Conservation (phyloP, 108 stramenopile genomes). For the Thalassiosira profunda region DNA sequence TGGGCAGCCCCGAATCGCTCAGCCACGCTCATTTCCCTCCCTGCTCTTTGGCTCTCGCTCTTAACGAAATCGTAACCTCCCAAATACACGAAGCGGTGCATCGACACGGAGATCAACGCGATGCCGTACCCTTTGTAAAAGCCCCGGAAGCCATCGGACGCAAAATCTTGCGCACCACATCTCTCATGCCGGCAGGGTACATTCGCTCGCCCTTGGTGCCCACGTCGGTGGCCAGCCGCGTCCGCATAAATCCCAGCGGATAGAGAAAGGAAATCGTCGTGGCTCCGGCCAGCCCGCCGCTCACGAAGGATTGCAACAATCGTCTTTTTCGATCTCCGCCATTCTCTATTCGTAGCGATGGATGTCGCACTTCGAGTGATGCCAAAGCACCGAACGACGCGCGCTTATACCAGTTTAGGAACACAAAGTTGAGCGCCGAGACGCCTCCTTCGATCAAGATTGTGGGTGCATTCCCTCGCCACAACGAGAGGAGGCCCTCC, state of each 20-base stretch:
- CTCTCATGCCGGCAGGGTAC: not conserved
- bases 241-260: slow-evolving; percentile 15
- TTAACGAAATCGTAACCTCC: slow-evolving; percentile 12
- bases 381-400: not conserved
- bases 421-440: slow-evolving; percentile 13
- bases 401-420: not conserved
- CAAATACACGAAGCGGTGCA: slow-evolving; percentile 9
- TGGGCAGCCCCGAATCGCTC: slow-evolving; percentile 7
- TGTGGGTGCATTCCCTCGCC: slow-evolving; percentile 8
- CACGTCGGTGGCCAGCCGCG: slow-evolving; percentile 1
- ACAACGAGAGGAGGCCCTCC: slow-evolving; percentile 5
- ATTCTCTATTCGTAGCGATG: slow-evolving; percentile 4
- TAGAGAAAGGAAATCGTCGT: slow-evolving; percentile 12
- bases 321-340: slow-evolving; percentile 1
- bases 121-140: slow-evolving; percentile 15
- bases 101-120: slow-evolving; percentile 5
- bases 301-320: slow-evolving; percentile 11
- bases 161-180: not conserved
- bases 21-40: not conserved
- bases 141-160: slow-evolving; percentile 2
- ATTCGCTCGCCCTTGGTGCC: not conserved
- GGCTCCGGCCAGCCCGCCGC: slow-evolving; percentile 4
- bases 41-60: slow-evolving; percentile 11
- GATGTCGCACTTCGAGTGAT: not conserved
- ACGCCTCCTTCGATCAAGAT: not conserved